A percentile compares a stretch with the other conserved stretches of the same genome.
Evolutionary conservation across 345 rosid species (phyloP).

Genomic region (Viola odorata): DNA sequence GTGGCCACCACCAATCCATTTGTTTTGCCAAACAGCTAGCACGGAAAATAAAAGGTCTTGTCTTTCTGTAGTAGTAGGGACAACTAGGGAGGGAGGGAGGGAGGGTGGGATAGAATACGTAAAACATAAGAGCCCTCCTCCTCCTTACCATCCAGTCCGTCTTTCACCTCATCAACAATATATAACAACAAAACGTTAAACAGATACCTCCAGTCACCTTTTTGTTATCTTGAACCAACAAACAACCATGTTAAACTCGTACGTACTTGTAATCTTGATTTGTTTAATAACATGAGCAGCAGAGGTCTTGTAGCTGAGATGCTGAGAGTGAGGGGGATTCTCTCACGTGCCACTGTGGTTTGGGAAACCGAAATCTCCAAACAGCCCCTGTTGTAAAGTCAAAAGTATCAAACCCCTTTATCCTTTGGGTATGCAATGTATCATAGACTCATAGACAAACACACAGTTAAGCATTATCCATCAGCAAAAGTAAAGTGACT

Average conservation of each 20-base stretch:
- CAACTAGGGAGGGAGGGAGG: conserved; percentile 15
- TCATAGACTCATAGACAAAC: no score
- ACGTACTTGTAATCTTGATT: conserved; percentile 1
- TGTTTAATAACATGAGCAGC: no score
- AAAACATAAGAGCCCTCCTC: no score
- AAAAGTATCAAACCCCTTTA: neutral
- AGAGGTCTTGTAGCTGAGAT: no score
- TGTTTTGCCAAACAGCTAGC: conserved; percentile 49
- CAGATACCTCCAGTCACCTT: neutral
- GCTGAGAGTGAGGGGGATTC: neutral
- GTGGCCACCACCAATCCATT: conserved; percentile 33
- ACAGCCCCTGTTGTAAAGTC: conserved; percentile 50
- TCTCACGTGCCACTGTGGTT: conserved; percentile 21
- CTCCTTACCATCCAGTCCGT: no score
- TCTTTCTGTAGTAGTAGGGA: conserved; percentile 17
- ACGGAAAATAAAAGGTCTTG: conserved; percentile 17
- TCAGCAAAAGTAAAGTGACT: neutral
- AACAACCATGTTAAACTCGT: conserved; percentile 9
- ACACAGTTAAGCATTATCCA: neutral
- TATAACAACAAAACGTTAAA: no score
- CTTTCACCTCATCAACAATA: no score
- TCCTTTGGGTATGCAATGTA: neutral
- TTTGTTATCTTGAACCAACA: conserved; percentile 17
- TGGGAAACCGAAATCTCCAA: conserved; percentile 52
- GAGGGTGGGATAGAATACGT: no score